phyloP scores from a whole-genome alignment of 2,329 filamentous ascomycete species.

The Laburnicola sp. region DNA sequence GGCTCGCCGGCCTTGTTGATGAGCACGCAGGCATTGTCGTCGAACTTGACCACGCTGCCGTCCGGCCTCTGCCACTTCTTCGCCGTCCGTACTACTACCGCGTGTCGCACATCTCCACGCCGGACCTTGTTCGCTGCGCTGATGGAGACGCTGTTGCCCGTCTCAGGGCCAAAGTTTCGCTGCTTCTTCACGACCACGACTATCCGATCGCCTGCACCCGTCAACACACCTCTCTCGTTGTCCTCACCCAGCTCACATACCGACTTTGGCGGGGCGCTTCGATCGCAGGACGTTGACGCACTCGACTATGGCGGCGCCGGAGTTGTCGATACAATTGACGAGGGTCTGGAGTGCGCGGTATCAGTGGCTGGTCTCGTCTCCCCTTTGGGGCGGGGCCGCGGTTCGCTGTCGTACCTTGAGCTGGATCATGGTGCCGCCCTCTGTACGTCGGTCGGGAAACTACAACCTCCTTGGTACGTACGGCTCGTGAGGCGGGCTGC shows the following conservation, averaged over 20 bases:
- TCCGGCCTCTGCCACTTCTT: conserved; percentile 87
- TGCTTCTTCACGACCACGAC: conserved; percentile 98
- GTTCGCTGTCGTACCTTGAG: conserved; percentile 38
- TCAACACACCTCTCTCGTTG: conserved; percentile 13
- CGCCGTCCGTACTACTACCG: conserved; percentile 87
- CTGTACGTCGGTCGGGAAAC: neutral
- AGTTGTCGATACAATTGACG: conserved; percentile 99
- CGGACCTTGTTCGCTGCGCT: conserved; percentile 88
- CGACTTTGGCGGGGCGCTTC: conserved; percentile 85
- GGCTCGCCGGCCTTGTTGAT: conserved; percentile 97
- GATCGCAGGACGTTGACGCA: conserved; percentile 91
- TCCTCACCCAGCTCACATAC: conserved; percentile 56
- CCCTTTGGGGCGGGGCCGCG: neutral
- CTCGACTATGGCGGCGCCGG: conserved; percentile 94
- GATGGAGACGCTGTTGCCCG: conserved; percentile 70
- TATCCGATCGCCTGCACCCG: conserved; percentile 79
- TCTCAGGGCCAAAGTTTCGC: conserved; percentile 72
- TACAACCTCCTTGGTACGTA: neutral
- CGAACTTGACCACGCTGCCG: conserved; percentile 88
- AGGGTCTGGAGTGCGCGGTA: conserved; percentile 71
- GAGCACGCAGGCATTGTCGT: conserved; percentile 96
- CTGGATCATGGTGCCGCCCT: conserved; percentile 41
- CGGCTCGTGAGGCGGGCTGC: neutral
- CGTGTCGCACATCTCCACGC: conserved; percentile 93
- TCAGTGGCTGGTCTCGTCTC: conserved; percentile 47